Evolutionary conservation across 495 filamentous ascomycete genomes (phyloP).

Genomic region (Talaromyces stipitatus): DNA sequence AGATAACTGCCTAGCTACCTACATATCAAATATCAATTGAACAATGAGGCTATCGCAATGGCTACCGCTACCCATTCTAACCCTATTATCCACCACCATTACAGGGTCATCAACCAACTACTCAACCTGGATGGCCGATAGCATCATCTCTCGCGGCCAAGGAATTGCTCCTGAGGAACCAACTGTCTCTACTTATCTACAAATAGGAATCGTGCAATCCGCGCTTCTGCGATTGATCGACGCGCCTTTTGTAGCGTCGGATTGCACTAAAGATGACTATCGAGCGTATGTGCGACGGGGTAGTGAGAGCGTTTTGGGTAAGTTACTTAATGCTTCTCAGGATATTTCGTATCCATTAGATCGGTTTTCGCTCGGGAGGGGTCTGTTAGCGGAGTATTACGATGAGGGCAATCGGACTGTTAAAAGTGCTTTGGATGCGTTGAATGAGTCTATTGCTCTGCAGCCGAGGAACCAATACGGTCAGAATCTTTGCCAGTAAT

Average conservation of each 20-base stretch:
- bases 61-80: not conserved
- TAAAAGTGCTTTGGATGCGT: slow-evolving; percentile 29
- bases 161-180: slow-evolving; percentile 18
- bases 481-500: not conserved
- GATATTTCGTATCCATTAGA: slow-evolving; percentile 30
- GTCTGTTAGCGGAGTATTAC: slow-evolving; percentile 26
- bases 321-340: slow-evolving; percentile 22
- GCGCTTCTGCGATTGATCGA: slow-evolving; percentile 24
- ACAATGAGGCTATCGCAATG: not conserved
- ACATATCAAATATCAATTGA: too few species aligned
- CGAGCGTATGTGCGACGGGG: slow-evolving; percentile 14
- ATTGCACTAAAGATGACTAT: slow-evolving; percentile 11
- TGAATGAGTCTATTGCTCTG: slow-evolving; percentile 37
- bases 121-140: slow-evolving; percentile 41
- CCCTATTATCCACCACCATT: not conserved
- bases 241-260: not conserved
- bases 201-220: slow-evolving; percentile 32
- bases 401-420: slow-evolving; percentile 25
- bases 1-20: too few species aligned
- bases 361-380: slow-evolving; percentile 27
- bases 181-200: slow-evolving; percentile 25
- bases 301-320: slow-evolving; percentile 18
- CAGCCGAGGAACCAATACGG: slow-evolving; percentile 35
- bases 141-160: slow-evolving; percentile 38
- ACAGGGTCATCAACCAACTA: slow-evolving; percentile 13